Percentiles rank a stretch among this genome's conserved stretches.
phyloP scores from a whole-genome alignment of 1,284 basidiomycete species.

The Cryptococcus sp. region DNA sequence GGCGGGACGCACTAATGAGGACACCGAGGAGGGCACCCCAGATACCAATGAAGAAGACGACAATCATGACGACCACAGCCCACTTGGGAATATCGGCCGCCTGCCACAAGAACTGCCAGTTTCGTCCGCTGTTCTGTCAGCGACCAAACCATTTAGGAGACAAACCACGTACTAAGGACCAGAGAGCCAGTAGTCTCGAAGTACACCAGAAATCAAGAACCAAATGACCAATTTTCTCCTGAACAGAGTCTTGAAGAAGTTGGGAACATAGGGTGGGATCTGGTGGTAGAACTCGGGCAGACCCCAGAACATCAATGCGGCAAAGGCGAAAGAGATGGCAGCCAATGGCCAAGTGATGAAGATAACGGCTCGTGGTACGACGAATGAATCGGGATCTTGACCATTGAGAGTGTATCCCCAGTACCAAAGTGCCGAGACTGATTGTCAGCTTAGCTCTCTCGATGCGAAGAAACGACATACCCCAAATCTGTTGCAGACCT shows the following conservation, averaged over 20 bases:
- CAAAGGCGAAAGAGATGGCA: slow-evolving; percentile 66
- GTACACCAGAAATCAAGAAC: slow-evolving; percentile 83
- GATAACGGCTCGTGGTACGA: slow-evolving; percentile 53
- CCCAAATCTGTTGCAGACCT: slow-evolving; percentile 89
- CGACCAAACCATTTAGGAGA: slow-evolving; percentile 2
- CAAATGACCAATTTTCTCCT: slow-evolving; percentile 83
- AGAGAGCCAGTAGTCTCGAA: slow-evolving; percentile 89
- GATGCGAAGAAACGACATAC: slow-evolving; percentile 9
- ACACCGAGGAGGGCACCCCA: slow-evolving; percentile 72
- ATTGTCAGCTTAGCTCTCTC: slow-evolving; percentile 1
- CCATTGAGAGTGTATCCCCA: slow-evolving; percentile 78
- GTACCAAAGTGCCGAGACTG: slow-evolving; percentile 80
- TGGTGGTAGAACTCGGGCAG: slow-evolving; percentile 65
- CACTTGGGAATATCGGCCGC: slow-evolving; percentile 69
- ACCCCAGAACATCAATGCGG: slow-evolving; percentile 75
- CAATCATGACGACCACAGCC: slow-evolving; percentile 72
- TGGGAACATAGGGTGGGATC: slow-evolving; percentile 86
- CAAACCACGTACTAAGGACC: slow-evolving; percentile 58
- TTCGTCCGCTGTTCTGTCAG: slow-evolving; percentile 64
- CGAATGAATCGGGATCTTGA: slow-evolving; percentile 37
- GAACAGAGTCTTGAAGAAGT: slow-evolving; percentile 81
- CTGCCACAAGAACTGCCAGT: slow-evolving; percentile 88
- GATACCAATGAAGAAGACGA: slow-evolving; percentile 76
- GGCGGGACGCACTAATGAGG: slow-evolving; percentile 56
- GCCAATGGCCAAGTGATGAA: slow-evolving; percentile 77